Evolutionary conservation across 108 stramenopile species (phyloP), one percentile per base, ranked within the genome.

Genomic region (Seminavis robusta): DNA sequence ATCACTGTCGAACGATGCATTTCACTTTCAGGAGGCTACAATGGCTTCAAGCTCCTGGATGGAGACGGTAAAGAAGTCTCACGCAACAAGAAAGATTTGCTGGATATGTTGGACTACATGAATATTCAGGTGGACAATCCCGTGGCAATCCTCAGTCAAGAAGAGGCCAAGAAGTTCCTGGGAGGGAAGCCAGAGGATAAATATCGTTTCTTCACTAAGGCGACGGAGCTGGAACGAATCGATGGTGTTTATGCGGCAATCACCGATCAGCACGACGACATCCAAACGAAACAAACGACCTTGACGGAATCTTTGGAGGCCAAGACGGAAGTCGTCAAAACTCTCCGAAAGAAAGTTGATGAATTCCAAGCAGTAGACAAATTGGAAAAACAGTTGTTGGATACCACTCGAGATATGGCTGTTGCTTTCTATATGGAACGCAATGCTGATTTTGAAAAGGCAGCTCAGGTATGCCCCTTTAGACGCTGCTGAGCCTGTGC

Each of bases 101-200:
- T 82, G 56, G 77, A 69, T 43, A 83, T 99, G 73, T 62, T 99
- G 39, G 94, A 96, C 63, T 64, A 87, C 44, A 72, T 61, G 40
- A 84, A 88, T 51, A 90, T 92, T 58, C 91, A 84, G 52, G 95
- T 99, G 20, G 97, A 98, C 43, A 99, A 99, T 75, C 98, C 98
- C 37, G 94, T 93, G 33, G 91, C 92, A 23, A 89, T 99, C 32
- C 70, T 99, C 48, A 94, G 95, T 68, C 98, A 99, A 57, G 98
- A 99, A 73, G 92, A 97, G 42, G 89, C 95, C 34, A 99, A 99
- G 65, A 94, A 88, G 47, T 99, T 99, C 71, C 74, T 99, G 34
- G 84, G 76, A n/a, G 96, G 97, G 17, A 88, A 86, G 45, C 68
- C 74, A 27, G 68, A 78, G 47, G 95, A 96, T 32, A 99, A 99